Conservation (phyloP, 176 grass and related monocot genomes). For the Coix lacrymajobi region DNA sequence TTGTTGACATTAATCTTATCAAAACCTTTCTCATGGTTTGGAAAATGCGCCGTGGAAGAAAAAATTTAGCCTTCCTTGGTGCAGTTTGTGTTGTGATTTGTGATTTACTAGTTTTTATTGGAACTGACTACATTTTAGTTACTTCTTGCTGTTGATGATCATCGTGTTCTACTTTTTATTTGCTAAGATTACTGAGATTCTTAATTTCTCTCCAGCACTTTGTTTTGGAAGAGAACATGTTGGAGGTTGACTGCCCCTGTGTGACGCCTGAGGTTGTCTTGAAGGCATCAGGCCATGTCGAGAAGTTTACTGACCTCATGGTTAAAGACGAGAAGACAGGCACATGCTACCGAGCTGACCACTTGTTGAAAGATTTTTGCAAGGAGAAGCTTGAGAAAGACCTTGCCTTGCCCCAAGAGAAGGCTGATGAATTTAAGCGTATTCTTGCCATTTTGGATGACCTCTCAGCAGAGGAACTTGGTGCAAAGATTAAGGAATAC, state of each 20-base stretch:
- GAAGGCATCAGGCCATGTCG: constrained; percentile 80
- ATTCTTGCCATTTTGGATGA: constrained; percentile 61
- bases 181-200: not conserved
- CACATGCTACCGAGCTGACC: constrained; percentile 76
- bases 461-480: constrained; percentile 58
- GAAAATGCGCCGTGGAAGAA: not conserved
- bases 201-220: constrained; percentile 53
- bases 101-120: not conserved
- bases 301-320: constrained; percentile 91
- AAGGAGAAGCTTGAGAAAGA: constrained; percentile 89
- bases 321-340: constrained; percentile 88
- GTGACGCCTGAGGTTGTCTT: constrained; percentile 68
- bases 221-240: constrained; percentile 81
- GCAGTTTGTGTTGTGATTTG: not conserved
- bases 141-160: not conserved
- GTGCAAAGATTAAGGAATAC: constrained; percentile 72
- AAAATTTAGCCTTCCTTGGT: not conserved
- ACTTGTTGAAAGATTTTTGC: constrained; percentile 76
- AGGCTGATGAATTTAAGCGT: constrained; percentile 54
- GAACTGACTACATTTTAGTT: not conserved
- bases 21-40: not conserved
- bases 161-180: not conserved
- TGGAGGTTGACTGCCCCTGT: constrained; percentile 86
- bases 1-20: not conserved
- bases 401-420: constrained; percentile 50